Evolutionary conservation across 83 land plant genomes (phyloP).

Genomic region (Picea engelmannii): DNA sequence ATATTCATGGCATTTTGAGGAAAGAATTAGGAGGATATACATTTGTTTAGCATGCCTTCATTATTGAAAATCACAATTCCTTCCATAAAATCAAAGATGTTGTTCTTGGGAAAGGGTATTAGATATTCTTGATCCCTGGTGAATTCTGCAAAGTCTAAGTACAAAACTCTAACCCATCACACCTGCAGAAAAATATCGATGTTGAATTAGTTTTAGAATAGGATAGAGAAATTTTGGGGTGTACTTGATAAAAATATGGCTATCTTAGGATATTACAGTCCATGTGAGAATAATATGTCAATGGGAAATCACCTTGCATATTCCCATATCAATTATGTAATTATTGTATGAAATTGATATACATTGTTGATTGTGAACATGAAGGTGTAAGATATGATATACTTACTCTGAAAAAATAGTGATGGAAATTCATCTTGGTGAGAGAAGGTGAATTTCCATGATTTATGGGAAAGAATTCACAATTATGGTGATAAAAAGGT

Average conservation of each 20-base stretch:
- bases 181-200: constrained; percentile 43
- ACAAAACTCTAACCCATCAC: constrained; percentile 30
- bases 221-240: background rate
- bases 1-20: constrained; percentile 60
- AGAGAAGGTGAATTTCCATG: no score
- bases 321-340: no score
- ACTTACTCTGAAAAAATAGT: no score
- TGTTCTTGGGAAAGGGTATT: constrained; percentile 45
- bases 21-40: constrained; percentile 79
- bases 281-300: background rate
- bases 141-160: constrained; percentile 69
- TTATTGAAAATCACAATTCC: constrained; percentile 86
- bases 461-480: no score
- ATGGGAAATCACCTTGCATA: background rate
- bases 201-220: background rate
- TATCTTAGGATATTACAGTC: background rate
- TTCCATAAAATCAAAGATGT: constrained; percentile 84
- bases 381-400: no score
- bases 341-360: no score
- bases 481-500: no score
- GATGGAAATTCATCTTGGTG: no score
- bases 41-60: constrained; percentile 69
- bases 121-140: constrained; percentile 81
- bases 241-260: constrained; percentile 9
- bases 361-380: no score